Evolutionary conservation across 805 yeast genomes (phyloP).

Genomic region (Zygoascus flipseniorum): DNA sequence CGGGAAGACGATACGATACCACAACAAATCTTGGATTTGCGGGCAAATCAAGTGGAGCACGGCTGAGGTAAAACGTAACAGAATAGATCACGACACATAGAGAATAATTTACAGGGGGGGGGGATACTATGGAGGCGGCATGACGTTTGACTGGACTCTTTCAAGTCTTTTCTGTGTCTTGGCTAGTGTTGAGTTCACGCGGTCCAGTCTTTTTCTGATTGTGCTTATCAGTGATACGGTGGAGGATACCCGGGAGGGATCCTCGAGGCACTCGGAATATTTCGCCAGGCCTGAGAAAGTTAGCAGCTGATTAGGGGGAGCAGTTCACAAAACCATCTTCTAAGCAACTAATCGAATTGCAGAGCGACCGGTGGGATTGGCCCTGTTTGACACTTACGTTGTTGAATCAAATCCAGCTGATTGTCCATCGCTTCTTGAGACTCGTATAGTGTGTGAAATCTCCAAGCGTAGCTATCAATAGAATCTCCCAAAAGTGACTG

Average conservation of each 20-base stretch:
- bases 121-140: not conserved
- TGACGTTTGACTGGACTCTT: slow-evolving; percentile 1
- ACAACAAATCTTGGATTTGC: too few relatives aligned
- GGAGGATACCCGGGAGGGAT: slow-evolving; percentile 7
- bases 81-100: too few relatives aligned
- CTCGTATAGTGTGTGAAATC: slow-evolving; percentile 17
- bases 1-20: too few relatives aligned
- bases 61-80: too few relatives aligned
- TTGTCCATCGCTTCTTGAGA: slow-evolving; percentile 16
- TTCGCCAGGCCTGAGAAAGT: slow-evolving; percentile 6
- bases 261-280: slow-evolving; percentile 5
- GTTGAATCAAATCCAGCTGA: slow-evolving; percentile 14
- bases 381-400: not conserved
- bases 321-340: too few relatives aligned
- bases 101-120: not conserved
- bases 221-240: slow-evolving; percentile 5
- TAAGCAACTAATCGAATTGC: too few relatives aligned
- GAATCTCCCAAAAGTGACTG: slow-evolving; percentile 14
- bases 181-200: slow-evolving; percentile 10
- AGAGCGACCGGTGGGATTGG: too few relatives aligned
- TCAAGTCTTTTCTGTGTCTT: slow-evolving; percentile 13
- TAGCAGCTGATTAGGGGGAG: too few relatives aligned
- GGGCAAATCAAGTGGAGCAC: too few relatives aligned
- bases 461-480: slow-evolving; percentile 14
- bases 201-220: slow-evolving; percentile 10